Evolutionary conservation across 805 yeast genomes (phyloP), one percentile per base, ranked within the genome.

Genomic region (Cyberlindnera sargentensis): DNA sequence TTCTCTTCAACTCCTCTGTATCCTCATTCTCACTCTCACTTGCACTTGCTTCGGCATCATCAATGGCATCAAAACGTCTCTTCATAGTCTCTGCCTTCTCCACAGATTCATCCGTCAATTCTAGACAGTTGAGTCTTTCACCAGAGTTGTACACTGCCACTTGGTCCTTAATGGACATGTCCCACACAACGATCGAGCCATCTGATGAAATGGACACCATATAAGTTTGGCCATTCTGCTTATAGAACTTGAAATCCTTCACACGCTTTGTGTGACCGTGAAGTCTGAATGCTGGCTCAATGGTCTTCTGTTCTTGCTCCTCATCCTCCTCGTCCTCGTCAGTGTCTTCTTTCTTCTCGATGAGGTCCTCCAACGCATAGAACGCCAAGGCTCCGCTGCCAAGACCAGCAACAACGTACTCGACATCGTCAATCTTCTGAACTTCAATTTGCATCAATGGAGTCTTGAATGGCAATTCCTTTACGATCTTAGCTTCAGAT

Each of bases 171-270:
- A 67, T 56, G 1, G 65, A 60, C 58, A 82, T 66, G 59, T 90
- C 84, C 96, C 97, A 91, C 3, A 91, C 84, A 6, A 93, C 95
- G 41, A 91, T 82, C 56, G 78, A 84, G 26, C 98, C 98, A 63
- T 91, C 98, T 0, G 97, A 86, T 1, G 96, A 86, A 9, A 89
- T 86, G 3, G 95, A 83, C 0, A 86, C 74, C 56, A 93, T 63
- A 57, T 73, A 84, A 20, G 67, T 70, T 10, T 72, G 68, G 32
- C 68, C 65, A 26, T 56, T 39, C 5, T 46, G 45, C 33, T 40
- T 52, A 54, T 72, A 74, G 39, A 80, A 68, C 20, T 79, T 67
- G 52, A 93, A 72, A 50, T 82, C 95, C 64, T 91, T 91, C 36
- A 91, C 83, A 61, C 99, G 78, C 50, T 76, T 79, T 7, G 93